Evolutionary conservation across 140 eudicot genomes (phyloP).

Genomic region (Stevia rebaudiana): DNA sequence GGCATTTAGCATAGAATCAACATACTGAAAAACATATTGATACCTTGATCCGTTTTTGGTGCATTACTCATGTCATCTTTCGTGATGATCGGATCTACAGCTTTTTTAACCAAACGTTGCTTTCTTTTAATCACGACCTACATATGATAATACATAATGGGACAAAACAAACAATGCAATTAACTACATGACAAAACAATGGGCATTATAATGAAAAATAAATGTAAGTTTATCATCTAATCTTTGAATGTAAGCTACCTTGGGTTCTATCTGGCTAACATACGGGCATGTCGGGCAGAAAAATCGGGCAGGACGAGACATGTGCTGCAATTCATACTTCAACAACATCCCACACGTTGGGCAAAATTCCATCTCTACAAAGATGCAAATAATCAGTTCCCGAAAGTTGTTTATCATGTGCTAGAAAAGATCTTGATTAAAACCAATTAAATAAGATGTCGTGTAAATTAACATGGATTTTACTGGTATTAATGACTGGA

Average conservation of each 20-base stretch:
- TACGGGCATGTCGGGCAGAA: constrained; percentile 78
- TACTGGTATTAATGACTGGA: not conserved
- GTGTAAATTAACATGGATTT: not conserved
- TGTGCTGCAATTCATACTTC: constrained; percentile 61
- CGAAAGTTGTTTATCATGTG: not conserved
- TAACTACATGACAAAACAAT: not conserved
- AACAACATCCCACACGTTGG: constrained; percentile 70
- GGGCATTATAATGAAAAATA: not conserved
- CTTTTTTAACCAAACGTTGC: constrained; percentile 58
- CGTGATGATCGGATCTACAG: constrained; percentile 53
- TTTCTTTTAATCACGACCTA: constrained; percentile 64
- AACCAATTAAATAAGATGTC: not conserved
- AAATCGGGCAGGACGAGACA: constrained; percentile 51
- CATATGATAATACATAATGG: not conserved
- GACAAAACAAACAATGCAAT: not conserved
- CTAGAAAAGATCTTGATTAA: not conserved
- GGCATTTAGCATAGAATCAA: not conserved
- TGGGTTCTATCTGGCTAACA: constrained; percentile 45
- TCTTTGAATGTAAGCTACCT: constrained; percentile 34
- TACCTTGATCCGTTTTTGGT: constrained; percentile 63
- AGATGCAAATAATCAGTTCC: not conserved
- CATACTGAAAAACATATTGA: not conserved
- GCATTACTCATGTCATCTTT: constrained; percentile 49
- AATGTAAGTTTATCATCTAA: not conserved
- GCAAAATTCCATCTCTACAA: constrained; percentile 67